phyloP scores from a whole-genome alignment of 2,329 filamentous ascomycete species.

The Emericellopsis atlantica region DNA sequence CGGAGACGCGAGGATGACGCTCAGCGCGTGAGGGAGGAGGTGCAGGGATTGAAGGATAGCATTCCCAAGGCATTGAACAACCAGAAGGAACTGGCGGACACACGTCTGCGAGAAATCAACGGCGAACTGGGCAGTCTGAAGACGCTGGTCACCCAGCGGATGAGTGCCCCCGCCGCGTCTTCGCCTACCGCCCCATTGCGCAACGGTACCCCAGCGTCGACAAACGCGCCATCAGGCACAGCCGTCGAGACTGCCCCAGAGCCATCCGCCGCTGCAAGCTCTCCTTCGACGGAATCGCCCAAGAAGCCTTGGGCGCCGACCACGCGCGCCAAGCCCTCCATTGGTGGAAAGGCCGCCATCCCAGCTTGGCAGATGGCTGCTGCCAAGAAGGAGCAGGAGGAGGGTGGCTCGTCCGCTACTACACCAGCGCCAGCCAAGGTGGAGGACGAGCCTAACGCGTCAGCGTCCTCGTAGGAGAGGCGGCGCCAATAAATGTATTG shows the following conservation, averaged over 20 bases:
- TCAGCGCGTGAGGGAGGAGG: slow-evolving; percentile 74
- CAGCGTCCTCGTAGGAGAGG: not conserved
- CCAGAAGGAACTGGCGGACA: slow-evolving; percentile 75
- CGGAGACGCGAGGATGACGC: slow-evolving; percentile 78
- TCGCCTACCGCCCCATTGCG: not conserved
- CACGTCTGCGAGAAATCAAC: slow-evolving; percentile 71
- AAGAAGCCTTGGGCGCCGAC: slow-evolving; percentile 24
- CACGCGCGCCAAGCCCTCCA: slow-evolving; percentile 45
- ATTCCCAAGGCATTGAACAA: slow-evolving; percentile 83
- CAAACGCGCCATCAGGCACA: slow-evolving; percentile 5
- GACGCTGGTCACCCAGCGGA: slow-evolving; percentile 60
- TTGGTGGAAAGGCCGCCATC: slow-evolving; percentile 51
- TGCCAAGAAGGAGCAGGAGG: slow-evolving; percentile 44
- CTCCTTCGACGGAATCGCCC: slow-evolving; percentile 1
- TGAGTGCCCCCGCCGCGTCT: slow-evolving; percentile 25
- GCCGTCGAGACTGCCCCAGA: slow-evolving; percentile 11
- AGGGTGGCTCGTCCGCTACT: slow-evolving; percentile 4
- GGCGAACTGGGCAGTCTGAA: slow-evolving; percentile 86
- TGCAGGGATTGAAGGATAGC: slow-evolving; percentile 67
- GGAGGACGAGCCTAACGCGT: not conserved
- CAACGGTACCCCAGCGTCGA: not conserved
- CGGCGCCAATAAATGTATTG: too few relatives aligned
- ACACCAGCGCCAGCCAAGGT: not conserved
- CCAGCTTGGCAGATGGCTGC: slow-evolving; percentile 72
- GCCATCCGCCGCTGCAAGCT: not conserved